Evolutionary conservation across 371 early-diverging fungal species (phyloP).

Genomic region (Choanephora cucurbitarum): DNA sequence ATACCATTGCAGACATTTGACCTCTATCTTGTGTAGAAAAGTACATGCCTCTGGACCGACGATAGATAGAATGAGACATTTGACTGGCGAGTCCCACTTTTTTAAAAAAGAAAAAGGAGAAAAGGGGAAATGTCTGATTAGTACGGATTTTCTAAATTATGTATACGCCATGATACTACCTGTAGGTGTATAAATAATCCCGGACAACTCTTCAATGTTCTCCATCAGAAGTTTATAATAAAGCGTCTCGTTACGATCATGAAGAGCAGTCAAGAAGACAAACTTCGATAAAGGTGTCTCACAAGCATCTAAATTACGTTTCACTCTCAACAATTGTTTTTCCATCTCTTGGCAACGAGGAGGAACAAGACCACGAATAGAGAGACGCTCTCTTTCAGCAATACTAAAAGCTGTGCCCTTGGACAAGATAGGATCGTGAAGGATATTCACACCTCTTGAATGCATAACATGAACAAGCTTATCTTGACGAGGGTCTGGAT

Average conservation of each 20-base stretch:
- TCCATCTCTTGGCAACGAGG: constrained; percentile 70
- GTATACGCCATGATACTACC: constrained; percentile 24
- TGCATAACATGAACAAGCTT: constrained; percentile 53
- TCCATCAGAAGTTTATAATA: constrained; percentile 67
- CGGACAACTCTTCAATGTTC: constrained; percentile 53
- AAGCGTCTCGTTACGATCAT: constrained; percentile 68
- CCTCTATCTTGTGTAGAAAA: constrained; percentile 63
- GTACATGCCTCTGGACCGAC: constrained; percentile 67
- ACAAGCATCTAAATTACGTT: constrained; percentile 61
- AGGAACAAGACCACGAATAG: constrained; percentile 69
- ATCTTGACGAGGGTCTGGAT: constrained; percentile 52
- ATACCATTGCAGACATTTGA: constrained; percentile 60
- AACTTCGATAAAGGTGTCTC: constrained; percentile 62
- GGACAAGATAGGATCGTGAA: constrained; percentile 58
- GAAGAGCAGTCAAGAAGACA: constrained; percentile 50
- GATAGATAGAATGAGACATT: constrained; percentile 64
- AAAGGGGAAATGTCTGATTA: constrained; percentile 23
- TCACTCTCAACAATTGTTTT: constrained; percentile 60
- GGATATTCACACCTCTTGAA: constrained; percentile 56
- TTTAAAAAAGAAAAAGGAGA: constrained; percentile 10
- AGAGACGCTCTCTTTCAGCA: constrained; percentile 64
- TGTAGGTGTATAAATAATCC: constrained; percentile 54
- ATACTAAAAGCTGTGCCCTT: constrained; percentile 70
- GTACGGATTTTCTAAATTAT: neutral
- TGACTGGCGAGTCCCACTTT: constrained; percentile 54